These are phyloP conservation scores for Cladosporium sp. DNA, from an alignment of 2,329 filamentous ascomycete species.

Conservation along the genomic window DNA sequence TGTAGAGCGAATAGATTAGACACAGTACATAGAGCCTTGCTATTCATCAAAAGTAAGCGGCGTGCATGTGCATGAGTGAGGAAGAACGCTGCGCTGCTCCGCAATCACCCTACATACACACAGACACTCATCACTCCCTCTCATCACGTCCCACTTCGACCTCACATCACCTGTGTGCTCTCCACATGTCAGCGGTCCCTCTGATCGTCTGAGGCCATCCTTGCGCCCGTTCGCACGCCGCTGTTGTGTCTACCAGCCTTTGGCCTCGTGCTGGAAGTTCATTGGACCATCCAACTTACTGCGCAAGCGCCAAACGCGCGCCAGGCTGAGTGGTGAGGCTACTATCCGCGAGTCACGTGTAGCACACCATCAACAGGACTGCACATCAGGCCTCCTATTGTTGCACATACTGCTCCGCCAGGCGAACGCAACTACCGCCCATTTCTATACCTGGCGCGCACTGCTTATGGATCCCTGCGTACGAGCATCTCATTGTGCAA, in stretches of 20 bases:
- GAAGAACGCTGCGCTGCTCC: background rate
- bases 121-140: background rate
- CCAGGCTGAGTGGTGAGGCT: background rate
- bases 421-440: background rate
- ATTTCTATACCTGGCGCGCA: conserved; percentile 6
- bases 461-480: conserved; percentile 17
- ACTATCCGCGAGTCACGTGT: conserved; percentile 10
- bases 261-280: background rate
- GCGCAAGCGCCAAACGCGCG: background rate
- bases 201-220: conserved; percentile 2
- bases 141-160: background rate
- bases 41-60: background rate
- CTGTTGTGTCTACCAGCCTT: conserved; percentile 10
- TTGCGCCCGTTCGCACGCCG: conserved; percentile 16
- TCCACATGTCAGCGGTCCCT: conserved; percentile 7
- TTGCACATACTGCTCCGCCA: conserved; percentile 1
- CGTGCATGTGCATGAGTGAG: background rate
- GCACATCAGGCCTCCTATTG: background rate
- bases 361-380: background rate
- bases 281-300: no score
- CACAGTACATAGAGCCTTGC: background rate
- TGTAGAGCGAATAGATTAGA: background rate
- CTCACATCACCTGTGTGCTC: conserved; percentile 10
- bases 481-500: background rate
- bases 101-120: background rate